Evolutionary conservation across 2,329 filamentous ascomycete species (phyloP), one percentile per base, ranked within the genome.

Genomic region (Helicocarpus griseus): DNA sequence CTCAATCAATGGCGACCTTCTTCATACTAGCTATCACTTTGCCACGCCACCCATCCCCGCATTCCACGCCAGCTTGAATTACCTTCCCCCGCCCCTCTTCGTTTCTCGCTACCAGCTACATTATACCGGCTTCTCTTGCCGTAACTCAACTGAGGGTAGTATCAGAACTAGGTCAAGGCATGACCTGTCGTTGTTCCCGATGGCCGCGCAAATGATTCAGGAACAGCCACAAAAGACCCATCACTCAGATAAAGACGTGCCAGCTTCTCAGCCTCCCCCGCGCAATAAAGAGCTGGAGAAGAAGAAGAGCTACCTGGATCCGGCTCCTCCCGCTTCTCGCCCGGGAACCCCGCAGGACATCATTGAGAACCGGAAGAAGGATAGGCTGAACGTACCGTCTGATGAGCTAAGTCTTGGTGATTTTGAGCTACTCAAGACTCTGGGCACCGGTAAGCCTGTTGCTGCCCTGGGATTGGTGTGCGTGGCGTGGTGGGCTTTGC

Each of bases 361-460:
- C 53, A 63, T 65, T 45, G 62, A 68, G 49, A 64, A 65, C 48
- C 65, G 64, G 33, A 63, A 70, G 51, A 63, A 67, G 50, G 68
- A 68, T 51, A 62, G 65, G 31, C 57, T 70, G 28, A 65, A 65
- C n/a, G 58, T 69, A 19, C 68, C 70, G 9, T 65, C 67, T 17
- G 59, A 58, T 40, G 63, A 58, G 28, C 54, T 77, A 50, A 65
- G 60, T 21, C 54, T 75, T 33, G 61, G 61, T 44, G 73, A 77
- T 54, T 77, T 77, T 56, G 61, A 69, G 35, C 61, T 77, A 51
- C 58, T 76, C 48, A 73, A 73, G 56, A 77, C 74, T 6, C 63
- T 77, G 44, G 74, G 74, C 22, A 76, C 74, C 22, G 74, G 73
- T 75, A 58, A 52, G 59, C 55, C 11, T 29, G 38, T n/a, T n/a